Base-by-base conservation (phyloP, 2,329 filamentous ascomycete genomes). In the Xylariaceae sp. region DNA sequence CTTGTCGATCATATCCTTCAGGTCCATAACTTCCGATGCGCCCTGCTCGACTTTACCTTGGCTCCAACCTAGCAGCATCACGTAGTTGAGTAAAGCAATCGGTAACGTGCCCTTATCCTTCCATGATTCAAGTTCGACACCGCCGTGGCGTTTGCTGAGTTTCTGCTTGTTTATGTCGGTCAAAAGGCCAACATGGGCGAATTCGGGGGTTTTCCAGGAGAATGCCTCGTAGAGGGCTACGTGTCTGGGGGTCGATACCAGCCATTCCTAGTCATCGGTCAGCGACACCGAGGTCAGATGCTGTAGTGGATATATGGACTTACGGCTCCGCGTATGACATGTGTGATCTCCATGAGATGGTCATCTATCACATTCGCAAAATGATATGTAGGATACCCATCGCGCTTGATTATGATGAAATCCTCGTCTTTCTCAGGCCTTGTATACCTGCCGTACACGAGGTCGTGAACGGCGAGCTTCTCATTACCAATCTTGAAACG, bases 291-390 rank as follows among this genome's bases (percentile, higher is more conserved):
- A 17, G 6, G 30, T 17, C 13, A 17, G 15, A 13, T 6, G 12
- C 15, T 6, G 13, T 32, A 32, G 8, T 31, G n/a, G 12, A 12
- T 29, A 29, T 9, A n/a, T n/a, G n/a, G 8, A 64, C 76, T 55
- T 65, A 86, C 83, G 19, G 85, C 84, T 39, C 91, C 93, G 32
- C 93, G 83, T 44, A 98, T 87, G 12, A 98, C 93, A 64, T 97
- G 91, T 0, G 90, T 96, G 52, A 98, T 94, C 45, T 87, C 71
- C 93, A 98, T 98, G 45, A 85, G 72, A 62, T 96, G 88, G 58
- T 98, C 93, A 59, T 98, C 93, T 4, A 98, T 84, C 8, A 98
- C 91, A 58, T 97, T 98, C 4, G 93, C 93, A 47, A 98, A 83
- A 64, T 98, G 93, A 59, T 98, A 98, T 0, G 94, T 98, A 0